Evolutionary conservation across 768 basidiomycete species (phyloP).

Genomic region (Mycena kentingensis): DNA sequence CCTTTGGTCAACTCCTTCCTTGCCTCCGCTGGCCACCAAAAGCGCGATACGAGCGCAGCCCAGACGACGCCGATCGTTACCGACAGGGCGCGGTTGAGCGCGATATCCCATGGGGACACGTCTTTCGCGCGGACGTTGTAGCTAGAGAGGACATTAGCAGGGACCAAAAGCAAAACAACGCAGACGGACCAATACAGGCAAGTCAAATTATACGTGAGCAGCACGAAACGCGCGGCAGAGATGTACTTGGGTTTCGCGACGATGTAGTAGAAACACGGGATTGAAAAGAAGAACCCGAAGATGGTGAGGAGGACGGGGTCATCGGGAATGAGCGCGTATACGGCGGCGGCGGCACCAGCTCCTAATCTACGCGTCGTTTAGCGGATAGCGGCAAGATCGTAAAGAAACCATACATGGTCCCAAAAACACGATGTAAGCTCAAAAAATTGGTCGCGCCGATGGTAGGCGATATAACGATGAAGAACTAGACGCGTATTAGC

Average conservation of each 20-base stretch:
- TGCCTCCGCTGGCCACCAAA: slow-evolving; percentile 97
- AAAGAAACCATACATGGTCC: slow-evolving; percentile 67
- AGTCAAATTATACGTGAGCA: slow-evolving; percentile 89
- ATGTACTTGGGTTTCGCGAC: slow-evolving; percentile 77
- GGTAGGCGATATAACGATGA: slow-evolving; percentile 89
- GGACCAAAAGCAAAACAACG: not conserved
- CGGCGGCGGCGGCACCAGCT: slow-evolving; percentile 69
- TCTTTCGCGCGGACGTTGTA: slow-evolving; percentile 76
- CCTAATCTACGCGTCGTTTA: slow-evolving; percentile 57
- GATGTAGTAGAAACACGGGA: slow-evolving; percentile 93
- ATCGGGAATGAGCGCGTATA: slow-evolving; percentile 77
- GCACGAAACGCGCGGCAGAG: slow-evolving; percentile 75
- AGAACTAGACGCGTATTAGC: slow-evolving; percentile 52
- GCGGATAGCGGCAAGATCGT: slow-evolving; percentile 2
- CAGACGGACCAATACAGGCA: slow-evolving; percentile 62
- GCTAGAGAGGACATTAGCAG: slow-evolving; percentile 37
- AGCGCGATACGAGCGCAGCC: slow-evolving; percentile 84
- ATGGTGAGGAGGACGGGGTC: slow-evolving; percentile 72
- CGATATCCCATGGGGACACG: slow-evolving; percentile 66
- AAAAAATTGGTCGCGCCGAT: slow-evolving; percentile 92
- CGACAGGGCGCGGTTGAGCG: slow-evolving; percentile 73
- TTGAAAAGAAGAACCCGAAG: slow-evolving; percentile 86
- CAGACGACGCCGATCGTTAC: slow-evolving; percentile 87
- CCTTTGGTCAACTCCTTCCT: slow-evolving; percentile 81
- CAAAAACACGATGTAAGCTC: slow-evolving; percentile 78